These are phyloP conservation scores for Pseudopediastrum boryanum DNA, from an alignment of 139 green algal species.

Conservation along the genomic window DNA sequence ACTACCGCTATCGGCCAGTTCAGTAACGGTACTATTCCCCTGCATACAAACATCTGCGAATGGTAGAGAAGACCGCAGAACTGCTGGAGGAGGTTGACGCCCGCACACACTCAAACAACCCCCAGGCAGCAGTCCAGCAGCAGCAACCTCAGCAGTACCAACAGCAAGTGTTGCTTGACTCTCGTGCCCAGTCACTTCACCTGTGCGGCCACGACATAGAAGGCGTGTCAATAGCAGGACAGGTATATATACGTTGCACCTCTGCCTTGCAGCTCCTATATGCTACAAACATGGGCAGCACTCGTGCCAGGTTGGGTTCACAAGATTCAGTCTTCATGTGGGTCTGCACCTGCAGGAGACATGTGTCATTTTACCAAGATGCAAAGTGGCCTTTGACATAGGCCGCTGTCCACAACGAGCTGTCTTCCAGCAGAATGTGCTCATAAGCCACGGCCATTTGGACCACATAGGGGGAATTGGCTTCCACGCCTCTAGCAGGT, in stretches of 20 bases:
- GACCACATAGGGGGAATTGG: conserved; percentile 73
- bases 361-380: conserved; percentile 70
- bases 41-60: neutral
- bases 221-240: conserved; percentile 58
- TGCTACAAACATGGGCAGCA: neutral
- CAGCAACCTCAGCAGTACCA: neutral
- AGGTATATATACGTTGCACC: too few relatives aligned
- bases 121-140: neutral
- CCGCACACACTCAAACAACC: neutral
- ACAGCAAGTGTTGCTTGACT: neutral
- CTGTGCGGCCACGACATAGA: conserved; percentile 49
- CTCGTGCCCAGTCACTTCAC: neutral
- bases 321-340: neutral
- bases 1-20: neutral
- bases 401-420: conserved; percentile 69
- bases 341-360: conserved; percentile 60
- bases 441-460: conserved; percentile 77
- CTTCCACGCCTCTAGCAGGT: conserved; percentile 43
- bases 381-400: conserved; percentile 74
- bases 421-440: conserved; percentile 59
- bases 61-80: conserved; percentile 25
- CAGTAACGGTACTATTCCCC: neutral
- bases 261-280: too few relatives aligned
- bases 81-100: conserved; percentile 6
- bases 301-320: too few relatives aligned